Percentiles rank a stretch among this genome's conserved stretches.
Evolutionary conservation across 495 filamentous ascomycete species (phyloP).

Genomic region (Hypoxylon fragiforme): DNA sequence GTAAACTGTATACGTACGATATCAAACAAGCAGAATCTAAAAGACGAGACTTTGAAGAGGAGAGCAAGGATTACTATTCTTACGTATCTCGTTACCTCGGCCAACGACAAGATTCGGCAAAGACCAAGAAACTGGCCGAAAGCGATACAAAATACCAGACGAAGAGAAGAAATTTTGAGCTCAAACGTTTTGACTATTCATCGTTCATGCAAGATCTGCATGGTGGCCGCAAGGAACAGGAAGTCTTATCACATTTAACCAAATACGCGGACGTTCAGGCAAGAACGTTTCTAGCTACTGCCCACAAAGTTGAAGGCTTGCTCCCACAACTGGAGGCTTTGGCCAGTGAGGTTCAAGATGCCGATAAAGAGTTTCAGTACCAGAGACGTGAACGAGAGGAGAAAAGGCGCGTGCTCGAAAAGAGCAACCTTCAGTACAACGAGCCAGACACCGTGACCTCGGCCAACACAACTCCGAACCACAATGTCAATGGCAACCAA

Average conservation of each 20-base stretch:
- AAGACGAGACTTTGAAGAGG: slow-evolving; percentile 97
- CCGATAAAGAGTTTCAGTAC: slow-evolving; percentile 94
- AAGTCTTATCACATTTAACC: slow-evolving; percentile 92
- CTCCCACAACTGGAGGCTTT: slow-evolving; percentile 92
- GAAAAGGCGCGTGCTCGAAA: slow-evolving; percentile 85
- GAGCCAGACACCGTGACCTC: slow-evolving; percentile 64
- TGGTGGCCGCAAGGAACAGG: slow-evolving; percentile 95
- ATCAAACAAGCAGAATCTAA: slow-evolving; percentile 98
- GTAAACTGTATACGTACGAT: slow-evolving; percentile 87
- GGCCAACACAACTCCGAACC: slow-evolving; percentile 24
- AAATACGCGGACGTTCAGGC: slow-evolving; percentile 93
- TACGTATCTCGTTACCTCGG: slow-evolving; percentile 94
- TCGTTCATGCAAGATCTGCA: slow-evolving; percentile 99
- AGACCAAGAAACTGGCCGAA: slow-evolving; percentile 93
- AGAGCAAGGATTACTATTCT: slow-evolving; percentile 95
- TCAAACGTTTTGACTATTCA: slow-evolving; percentile 98
- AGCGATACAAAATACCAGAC: slow-evolving; percentile 96
- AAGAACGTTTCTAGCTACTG: slow-evolving; percentile 74
- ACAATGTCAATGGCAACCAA: slow-evolving; percentile 46
- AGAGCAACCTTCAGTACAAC: slow-evolving; percentile 77
- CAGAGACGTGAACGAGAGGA: slow-evolving; percentile 91
- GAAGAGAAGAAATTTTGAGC: slow-evolving; percentile 90
- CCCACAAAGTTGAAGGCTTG: slow-evolving; percentile 85
- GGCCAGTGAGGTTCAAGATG: slow-evolving; percentile 81
- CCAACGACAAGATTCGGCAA: slow-evolving; percentile 90